A percentile compares a stretch with the other conserved stretches of the same genome.
Evolutionary conservation across 2,329 filamentous ascomycete species (phyloP).

Genomic region (Neofusicoccum kwambonambiense): DNA sequence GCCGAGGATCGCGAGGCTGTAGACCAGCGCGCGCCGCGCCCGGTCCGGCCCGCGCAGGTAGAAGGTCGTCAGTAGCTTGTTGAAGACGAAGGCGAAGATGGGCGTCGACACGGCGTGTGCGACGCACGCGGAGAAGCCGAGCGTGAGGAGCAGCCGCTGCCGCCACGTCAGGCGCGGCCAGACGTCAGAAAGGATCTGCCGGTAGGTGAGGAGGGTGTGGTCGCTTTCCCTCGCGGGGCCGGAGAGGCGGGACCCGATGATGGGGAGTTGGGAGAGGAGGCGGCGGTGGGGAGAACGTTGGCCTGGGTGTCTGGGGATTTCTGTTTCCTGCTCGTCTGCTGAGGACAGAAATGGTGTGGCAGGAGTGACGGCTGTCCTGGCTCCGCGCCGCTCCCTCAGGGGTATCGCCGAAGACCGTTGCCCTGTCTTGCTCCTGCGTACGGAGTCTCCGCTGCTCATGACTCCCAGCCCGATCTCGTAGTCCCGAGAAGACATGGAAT

Average conservation of each 20-base stretch:
- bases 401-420: neutral
- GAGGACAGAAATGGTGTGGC: neutral
- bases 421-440: neutral
- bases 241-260: neutral
- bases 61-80: constrained; percentile 70
- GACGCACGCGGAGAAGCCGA: constrained; percentile 62
- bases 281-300: neutral
- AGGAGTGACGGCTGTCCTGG: neutral
- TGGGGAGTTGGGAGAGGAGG: neutral
- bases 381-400: neutral
- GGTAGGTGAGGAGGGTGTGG: constrained; percentile 35
- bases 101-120: constrained; percentile 68
- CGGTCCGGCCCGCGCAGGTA: constrained; percentile 51
- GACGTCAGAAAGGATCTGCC: constrained; percentile 64
- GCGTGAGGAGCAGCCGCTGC: constrained; percentile 56
- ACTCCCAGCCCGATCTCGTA: constrained; percentile 1
- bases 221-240: neutral
- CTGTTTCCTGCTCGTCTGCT: neutral
- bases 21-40: constrained; percentile 55
- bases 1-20: constrained; percentile 67
- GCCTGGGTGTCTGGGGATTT: no score
- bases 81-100: constrained; percentile 72
- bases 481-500: neutral
- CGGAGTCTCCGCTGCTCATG: neutral
- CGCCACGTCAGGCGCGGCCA: constrained; percentile 61